phyloP scores from a whole-genome alignment of 2,329 filamentous ascomycete genomes.

The Colletotrichum gigasporum region DNA sequence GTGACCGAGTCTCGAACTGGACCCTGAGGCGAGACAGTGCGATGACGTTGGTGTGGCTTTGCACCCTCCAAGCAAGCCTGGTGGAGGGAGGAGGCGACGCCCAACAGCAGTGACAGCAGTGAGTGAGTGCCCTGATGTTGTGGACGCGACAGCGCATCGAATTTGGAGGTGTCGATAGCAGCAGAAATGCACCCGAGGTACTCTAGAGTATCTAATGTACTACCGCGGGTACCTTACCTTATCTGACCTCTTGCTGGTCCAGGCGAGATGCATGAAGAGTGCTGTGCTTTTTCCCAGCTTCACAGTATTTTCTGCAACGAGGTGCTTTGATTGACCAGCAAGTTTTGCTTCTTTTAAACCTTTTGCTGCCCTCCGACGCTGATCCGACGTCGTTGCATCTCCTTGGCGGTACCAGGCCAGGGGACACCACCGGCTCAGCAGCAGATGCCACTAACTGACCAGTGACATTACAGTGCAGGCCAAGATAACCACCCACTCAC shows the following conservation, averaged over 20 bases:
- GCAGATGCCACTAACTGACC: neutral
- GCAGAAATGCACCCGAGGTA: too few species aligned
- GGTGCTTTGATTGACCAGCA: conserved; percentile 2
- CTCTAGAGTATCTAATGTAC: too few species aligned
- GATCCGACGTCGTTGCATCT: conserved; percentile 2
- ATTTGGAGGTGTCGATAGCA: neutral
- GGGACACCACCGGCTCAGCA: neutral
- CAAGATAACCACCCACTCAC: neutral
- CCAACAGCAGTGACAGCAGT: too few species aligned
- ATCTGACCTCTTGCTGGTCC: neutral
- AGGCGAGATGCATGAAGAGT: neutral
- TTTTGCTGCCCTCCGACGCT: neutral
- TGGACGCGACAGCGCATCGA: neutral
- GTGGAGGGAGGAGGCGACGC: conserved; percentile 3
- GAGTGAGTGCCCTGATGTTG: neutral
- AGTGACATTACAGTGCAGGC: conserved; percentile 6
- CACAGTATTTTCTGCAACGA: neutral
- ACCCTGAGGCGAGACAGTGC: conserved; percentile 22
- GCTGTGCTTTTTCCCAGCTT: neutral
- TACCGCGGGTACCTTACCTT: neutral
- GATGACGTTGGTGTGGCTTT: conserved; percentile 28
- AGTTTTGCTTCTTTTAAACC: neutral
- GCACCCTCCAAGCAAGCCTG: conserved; percentile 9
- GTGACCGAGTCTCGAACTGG: conserved; percentile 17
- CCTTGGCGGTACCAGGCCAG: neutral